Conservation (phyloP, 331 rosid genomes). For the Phaseolus coccineus region DNA sequence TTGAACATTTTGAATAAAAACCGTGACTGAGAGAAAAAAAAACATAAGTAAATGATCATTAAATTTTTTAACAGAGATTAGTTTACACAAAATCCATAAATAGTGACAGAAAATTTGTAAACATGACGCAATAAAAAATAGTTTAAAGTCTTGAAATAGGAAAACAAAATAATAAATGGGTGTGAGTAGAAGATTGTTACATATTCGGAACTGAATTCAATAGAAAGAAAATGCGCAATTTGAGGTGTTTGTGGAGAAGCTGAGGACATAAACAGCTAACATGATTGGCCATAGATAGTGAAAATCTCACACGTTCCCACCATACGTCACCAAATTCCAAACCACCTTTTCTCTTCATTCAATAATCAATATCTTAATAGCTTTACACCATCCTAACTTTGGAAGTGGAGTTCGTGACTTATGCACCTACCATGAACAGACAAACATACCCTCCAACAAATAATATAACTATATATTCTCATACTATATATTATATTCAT, state of each 20-base stretch:
- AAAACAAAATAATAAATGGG: no score
- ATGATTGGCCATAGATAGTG: background rate
- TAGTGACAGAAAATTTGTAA: no score
- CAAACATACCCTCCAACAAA: constrained; percentile 48
- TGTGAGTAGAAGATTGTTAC: no score
- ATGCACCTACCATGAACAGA: constrained; percentile 29
- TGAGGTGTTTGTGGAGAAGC: constrained; percentile 22
- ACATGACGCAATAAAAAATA: no score
- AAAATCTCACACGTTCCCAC: constrained; percentile 41
- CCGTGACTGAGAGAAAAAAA: no score
- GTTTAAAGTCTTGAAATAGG: no score
- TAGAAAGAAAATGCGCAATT: constrained; percentile 38
- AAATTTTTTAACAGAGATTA: no score
- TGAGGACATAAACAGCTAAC: constrained; percentile 21
- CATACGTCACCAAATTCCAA: constrained; percentile 40
- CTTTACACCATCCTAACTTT: background rate
- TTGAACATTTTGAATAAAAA: no score
- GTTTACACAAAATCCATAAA: no score
- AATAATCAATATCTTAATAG: constrained; percentile 19
- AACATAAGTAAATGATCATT: no score
- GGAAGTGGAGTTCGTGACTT: constrained; percentile 28
- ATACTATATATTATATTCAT: background rate
- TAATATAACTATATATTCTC: no score
- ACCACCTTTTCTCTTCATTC: constrained; percentile 14
- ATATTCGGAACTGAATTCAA: no score